Conservation (phyloP, 2,329 filamentous ascomycete species). For the Aspergillus alliaceus region DNA sequence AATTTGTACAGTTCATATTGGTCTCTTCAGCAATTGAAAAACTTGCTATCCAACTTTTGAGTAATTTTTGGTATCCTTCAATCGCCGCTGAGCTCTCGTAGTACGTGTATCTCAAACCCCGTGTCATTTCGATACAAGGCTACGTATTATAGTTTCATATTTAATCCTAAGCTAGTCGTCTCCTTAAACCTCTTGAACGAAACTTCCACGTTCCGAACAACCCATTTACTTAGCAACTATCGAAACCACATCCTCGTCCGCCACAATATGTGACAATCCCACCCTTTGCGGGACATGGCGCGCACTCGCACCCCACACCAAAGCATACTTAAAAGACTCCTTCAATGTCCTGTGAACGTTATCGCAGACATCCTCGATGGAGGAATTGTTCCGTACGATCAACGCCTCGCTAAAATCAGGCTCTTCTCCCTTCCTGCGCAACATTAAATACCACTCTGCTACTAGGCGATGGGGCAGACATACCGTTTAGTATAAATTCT, state of each 20-base stretch:
- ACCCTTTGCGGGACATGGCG: slow-evolving; percentile 93
- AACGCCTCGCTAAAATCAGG: slow-evolving; percentile 88
- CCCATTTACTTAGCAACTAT: slow-evolving; percentile 54
- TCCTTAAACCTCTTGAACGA: background rate
- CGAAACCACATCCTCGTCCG: slow-evolving; percentile 67
- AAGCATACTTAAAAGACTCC: slow-evolving; percentile 97
- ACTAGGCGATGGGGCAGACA: background rate
- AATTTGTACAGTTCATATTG: slow-evolving; percentile 6
- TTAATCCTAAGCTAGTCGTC: background rate
- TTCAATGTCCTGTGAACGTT: slow-evolving; percentile 90
- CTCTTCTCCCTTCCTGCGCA: slow-evolving; percentile 74
- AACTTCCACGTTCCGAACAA: background rate
- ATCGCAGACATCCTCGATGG: slow-evolving; percentile 96
- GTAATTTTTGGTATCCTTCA: background rate
- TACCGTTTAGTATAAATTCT: slow-evolving; percentile 87
- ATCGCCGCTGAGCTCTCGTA: background rate
- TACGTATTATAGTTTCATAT: background rate
- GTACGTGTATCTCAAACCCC: background rate
- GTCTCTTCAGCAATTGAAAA: background rate
- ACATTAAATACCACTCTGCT: background rate
- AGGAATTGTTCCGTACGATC: slow-evolving; percentile 84
- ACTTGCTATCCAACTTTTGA: background rate
- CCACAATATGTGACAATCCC: slow-evolving; percentile 76
- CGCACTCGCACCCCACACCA: slow-evolving; percentile 97
- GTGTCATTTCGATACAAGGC: background rate